phyloP scores from a whole-genome alignment of 441 rosid species.

The Jatropha multifida region DNA sequence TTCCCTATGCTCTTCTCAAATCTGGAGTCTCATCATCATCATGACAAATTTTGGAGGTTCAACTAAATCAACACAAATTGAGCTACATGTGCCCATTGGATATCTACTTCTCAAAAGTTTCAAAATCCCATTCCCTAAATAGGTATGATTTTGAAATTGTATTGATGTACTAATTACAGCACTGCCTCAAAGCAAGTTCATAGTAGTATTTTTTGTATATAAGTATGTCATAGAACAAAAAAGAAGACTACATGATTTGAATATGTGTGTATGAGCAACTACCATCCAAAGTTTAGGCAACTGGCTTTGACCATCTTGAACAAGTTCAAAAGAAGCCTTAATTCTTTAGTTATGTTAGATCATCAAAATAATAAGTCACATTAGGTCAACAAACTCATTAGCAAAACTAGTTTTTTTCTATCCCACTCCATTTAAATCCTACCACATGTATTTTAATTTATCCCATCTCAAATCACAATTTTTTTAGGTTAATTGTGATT shows the following conservation, averaged over 20 bases:
- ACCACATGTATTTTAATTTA: not conserved
- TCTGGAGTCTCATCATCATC: not conserved
- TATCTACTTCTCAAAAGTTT: not conserved
- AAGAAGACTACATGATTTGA: not conserved
- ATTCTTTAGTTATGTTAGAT: not conserved
- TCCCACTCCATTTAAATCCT: conserved; percentile 20
- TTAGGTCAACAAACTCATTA: conserved; percentile 43
- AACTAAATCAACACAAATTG: not conserved
- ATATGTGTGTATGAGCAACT: conserved; percentile 13
- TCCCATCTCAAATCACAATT: not conserved
- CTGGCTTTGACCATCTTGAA: conserved; percentile 22
- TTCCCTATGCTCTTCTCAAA: not conserved
- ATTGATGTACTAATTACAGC: no score
- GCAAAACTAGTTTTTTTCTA: conserved; percentile 8
- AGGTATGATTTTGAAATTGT: no score
- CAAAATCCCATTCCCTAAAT: not conserved
- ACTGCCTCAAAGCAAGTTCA: no score
- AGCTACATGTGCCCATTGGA: not conserved
- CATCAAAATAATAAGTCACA: conserved; percentile 10
- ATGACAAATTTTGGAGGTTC: not conserved
- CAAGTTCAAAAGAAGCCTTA: conserved; percentile 1
- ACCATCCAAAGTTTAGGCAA: conserved; percentile 28
- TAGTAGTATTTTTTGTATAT: no score
- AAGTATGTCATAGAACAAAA: no score
- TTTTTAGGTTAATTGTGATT: no score